These are phyloP conservation scores for Rosa rugosa DNA, from an alignment of 306 rosid species.

Conservation along the genomic window DNA sequence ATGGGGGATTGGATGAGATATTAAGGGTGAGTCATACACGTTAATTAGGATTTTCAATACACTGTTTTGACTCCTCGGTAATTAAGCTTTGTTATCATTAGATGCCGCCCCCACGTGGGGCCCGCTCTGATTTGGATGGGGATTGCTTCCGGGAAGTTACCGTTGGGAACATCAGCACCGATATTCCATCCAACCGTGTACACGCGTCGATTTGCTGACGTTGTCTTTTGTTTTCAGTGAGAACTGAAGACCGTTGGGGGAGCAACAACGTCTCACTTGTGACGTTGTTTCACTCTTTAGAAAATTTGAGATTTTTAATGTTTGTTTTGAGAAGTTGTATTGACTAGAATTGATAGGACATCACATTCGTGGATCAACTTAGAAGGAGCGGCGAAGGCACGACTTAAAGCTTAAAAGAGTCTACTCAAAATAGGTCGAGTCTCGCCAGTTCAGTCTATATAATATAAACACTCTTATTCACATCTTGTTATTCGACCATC, in stretches of 20 bases:
- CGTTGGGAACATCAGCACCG: conserved; percentile 37
- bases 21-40: conserved; percentile 28
- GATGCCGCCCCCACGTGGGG: conserved; percentile 3
- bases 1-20: background rate
- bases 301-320: too few species aligned
- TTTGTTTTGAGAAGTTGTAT: too few species aligned
- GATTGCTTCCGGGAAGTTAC: conserved; percentile 48
- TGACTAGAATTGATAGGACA: too few species aligned
- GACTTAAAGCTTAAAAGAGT: too few species aligned
- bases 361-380: too few species aligned
- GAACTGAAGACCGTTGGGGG: background rate
- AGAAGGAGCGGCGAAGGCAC: too few species aligned
- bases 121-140: background rate
- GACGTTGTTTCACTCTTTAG: background rate
- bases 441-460: too few species aligned
- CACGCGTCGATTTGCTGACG: background rate
- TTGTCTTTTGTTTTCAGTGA: background rate
- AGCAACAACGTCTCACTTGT: background rate
- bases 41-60: background rate
- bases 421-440: too few species aligned
- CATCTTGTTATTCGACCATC: too few species aligned
- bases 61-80: conserved; percentile 17
- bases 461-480: too few species aligned
- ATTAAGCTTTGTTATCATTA: background rate
- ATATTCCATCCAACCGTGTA: background rate